These are phyloP conservation scores for Mortierella sp. DNA, from an alignment of 371 early-diverging fungal genomes.

Conservation along the genomic window DNA sequence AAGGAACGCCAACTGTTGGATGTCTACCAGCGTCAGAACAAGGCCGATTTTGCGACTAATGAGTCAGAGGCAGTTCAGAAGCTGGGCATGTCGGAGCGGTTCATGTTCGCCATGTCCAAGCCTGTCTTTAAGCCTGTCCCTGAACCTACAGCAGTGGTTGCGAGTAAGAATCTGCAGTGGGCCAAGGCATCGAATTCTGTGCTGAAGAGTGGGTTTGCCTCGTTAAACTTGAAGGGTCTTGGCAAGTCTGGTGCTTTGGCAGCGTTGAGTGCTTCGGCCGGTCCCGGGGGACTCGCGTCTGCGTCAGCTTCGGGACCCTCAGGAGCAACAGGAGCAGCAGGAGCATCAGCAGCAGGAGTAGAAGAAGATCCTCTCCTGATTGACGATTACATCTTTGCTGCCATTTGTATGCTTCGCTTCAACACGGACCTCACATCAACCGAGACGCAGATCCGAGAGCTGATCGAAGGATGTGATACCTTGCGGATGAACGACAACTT, in stretches of 20 bases:
- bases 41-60: slow-evolving; percentile 29
- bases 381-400: slow-evolving; percentile 47
- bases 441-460: slow-evolving; percentile 31
- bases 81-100: slow-evolving; percentile 42
- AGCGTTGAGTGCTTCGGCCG: neutral
- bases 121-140: slow-evolving; percentile 31
- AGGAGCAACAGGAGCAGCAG: neutral
- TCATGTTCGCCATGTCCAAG: slow-evolving; percentile 47
- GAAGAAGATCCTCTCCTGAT: slow-evolving; percentile 36
- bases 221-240: slow-evolving; percentile 26
- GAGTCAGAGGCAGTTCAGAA: slow-evolving; percentile 37
- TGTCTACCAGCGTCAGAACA: slow-evolving; percentile 36
- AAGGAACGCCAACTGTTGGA: slow-evolving; percentile 40
- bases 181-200: slow-evolving; percentile 17
- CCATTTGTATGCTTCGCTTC: slow-evolving; percentile 48
- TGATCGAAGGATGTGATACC: slow-evolving; percentile 48
- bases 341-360: neutral
- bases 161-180: slow-evolving; percentile 22
- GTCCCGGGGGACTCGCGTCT: slow-evolving; percentile 1
- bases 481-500: slow-evolving; percentile 43
- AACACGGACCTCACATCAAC: slow-evolving; percentile 36
- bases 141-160: neutral
- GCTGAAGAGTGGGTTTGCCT: slow-evolving; percentile 32
- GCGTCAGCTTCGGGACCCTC: neutral
- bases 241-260: slow-evolving; percentile 21